Base-by-base conservation (phyloP, 1,139 yeast species). In the Sugiyamaella grinbergsii region DNA sequence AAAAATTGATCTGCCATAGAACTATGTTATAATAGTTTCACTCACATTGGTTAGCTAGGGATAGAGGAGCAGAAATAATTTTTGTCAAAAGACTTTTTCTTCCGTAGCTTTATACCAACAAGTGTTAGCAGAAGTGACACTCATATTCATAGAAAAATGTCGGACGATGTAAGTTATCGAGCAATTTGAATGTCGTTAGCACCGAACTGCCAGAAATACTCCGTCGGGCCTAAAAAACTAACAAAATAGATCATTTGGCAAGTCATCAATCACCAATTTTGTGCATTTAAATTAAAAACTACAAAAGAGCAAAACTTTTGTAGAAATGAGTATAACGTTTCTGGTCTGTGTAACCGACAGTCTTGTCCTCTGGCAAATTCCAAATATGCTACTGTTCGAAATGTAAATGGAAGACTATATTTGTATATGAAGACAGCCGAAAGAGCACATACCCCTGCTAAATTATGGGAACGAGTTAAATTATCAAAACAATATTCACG, bases 291-390 rank as follows among this genome's bases (percentile, higher is more conserved):
- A 68, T 74, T 89, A 62, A 85, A 83, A 63, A 84, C 95, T 37
- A 83, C 84, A 58, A 85, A 84, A 64, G 85, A 79, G 16, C 95
- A 87, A 68, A 83, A 81, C 62, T 88, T 88, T 67, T 88, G 95
- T 71, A 76, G 95, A 63, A 88, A 89, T 65, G 95, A 88, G 67
- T 87, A 85, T 71, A 89, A 89, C 65, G 96, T 87, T 29, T 54
- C 90, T 55, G 98, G 98, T 57, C 77, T 93, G 53, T 93, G 98
- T 70, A 80, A 83, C 49, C 82, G 98, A 65, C 93, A 85, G 68
- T 87, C 97, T 13, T 93, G 98, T 68, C 98, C 98, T 2, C 75
- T 93, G 54, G 98, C 98, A 24, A 93, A 93, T 68, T 88, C 98
- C 28, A 82, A 90, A 64, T 93, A 93, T 71, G 98, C 98, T 31